These are phyloP conservation scores for Trichosporon sp. DNA, from an alignment of 1,284 basidiomycete species.

Conservation along the genomic window DNA sequence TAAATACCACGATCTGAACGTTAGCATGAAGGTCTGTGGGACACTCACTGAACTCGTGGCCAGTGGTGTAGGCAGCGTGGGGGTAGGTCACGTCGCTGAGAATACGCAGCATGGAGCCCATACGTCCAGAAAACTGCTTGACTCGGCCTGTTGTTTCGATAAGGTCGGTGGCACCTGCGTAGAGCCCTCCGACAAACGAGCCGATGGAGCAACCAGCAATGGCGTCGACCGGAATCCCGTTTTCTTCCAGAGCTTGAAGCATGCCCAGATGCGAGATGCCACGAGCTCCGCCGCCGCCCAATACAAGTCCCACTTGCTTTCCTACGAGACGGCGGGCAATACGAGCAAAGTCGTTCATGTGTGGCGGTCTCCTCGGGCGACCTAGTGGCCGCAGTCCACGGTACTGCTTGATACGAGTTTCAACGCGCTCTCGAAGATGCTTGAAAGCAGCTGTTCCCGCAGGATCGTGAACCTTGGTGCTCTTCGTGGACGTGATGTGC, in stretches of 20 bases:
- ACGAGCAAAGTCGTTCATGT: constrained; percentile 89
- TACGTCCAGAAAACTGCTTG: constrained; percentile 70
- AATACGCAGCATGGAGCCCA: constrained; percentile 94
- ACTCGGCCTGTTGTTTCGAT: constrained; percentile 81
- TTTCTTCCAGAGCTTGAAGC: constrained; percentile 87
- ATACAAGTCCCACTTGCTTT: constrained; percentile 87
- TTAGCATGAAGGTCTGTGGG: constrained; percentile 28
- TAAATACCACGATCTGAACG: constrained; percentile 52
- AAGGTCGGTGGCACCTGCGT: constrained; percentile 89
- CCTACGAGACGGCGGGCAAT: constrained; percentile 89
- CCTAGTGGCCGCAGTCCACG: constrained; percentile 69
- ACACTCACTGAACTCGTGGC: constrained; percentile 74
- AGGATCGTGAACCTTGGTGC: constrained; percentile 70
- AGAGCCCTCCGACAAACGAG: constrained; percentile 90
- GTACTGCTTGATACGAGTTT: constrained; percentile 84
- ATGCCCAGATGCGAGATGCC: constrained; percentile 91
- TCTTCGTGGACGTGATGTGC: constrained; percentile 64
- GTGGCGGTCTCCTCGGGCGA: constrained; percentile 72
- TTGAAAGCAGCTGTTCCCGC: constrained; percentile 79
- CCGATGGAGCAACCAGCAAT: constrained; percentile 89
- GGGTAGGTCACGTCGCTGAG: constrained; percentile 96
- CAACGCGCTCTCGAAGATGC: constrained; percentile 81
- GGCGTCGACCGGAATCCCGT: constrained; percentile 88
- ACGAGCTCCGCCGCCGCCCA: constrained; percentile 94
- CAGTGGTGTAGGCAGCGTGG: constrained; percentile 95